phyloP scores from a whole-genome alignment of 305 asterid species.

The Solanum chacoense region DNA sequence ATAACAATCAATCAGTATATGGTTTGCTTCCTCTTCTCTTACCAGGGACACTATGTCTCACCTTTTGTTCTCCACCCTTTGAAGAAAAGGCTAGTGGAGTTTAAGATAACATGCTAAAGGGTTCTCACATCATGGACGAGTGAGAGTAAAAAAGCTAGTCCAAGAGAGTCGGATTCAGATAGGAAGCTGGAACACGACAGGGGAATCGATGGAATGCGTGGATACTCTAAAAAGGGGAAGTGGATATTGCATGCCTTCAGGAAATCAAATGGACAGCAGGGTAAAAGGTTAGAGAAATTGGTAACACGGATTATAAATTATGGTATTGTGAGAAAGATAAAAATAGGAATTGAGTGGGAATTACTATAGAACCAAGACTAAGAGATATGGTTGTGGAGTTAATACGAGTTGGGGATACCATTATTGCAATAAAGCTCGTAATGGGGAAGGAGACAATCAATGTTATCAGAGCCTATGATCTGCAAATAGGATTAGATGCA shows the following conservation, averaged over 20 bases:
- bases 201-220: neutral
- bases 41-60: neutral
- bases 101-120: neutral
- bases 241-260: neutral
- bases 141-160: neutral
- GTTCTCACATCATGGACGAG: neutral
- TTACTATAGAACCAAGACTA: neutral
- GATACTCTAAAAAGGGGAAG: neutral
- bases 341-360: neutral
- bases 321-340: neutral
- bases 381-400: neutral
- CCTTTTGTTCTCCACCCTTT: neutral
- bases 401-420: neutral
- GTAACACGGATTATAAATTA: neutral
- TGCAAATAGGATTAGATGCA: too few species aligned
- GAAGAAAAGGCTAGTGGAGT: neutral
- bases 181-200: neutral
- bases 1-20: neutral
- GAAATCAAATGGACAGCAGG: neutral
- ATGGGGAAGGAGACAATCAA: neutral
- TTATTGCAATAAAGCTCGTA: neutral
- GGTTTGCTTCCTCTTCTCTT: neutral
- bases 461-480: neutral
- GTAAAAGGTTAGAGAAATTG: neutral
- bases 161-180: neutral